Conservation (phyloP, 257 asterid genomes). For the Solanum tarijense region DNA sequence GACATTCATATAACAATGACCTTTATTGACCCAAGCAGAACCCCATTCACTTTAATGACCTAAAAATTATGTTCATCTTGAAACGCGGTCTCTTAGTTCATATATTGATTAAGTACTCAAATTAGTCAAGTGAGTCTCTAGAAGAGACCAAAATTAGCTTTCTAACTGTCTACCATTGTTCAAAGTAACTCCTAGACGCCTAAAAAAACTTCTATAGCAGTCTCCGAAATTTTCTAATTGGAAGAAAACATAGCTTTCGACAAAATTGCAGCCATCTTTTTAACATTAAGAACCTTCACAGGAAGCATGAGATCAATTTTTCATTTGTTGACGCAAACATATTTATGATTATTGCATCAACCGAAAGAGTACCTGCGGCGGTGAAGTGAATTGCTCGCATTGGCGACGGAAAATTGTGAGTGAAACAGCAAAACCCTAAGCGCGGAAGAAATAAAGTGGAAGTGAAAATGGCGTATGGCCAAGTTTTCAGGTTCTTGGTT, state of each 20-base stretch:
- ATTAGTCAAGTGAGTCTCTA: not conserved
- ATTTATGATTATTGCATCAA: not conserved
- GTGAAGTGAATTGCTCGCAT: constrained; percentile 16
- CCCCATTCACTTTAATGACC: not conserved
- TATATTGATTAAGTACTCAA: not conserved
- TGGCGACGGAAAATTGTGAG: constrained; percentile 6
- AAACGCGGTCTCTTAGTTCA: not conserved
- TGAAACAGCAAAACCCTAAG: not conserved
- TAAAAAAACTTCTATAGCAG: not conserved
- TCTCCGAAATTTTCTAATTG: not conserved
- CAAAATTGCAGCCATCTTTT: not conserved
- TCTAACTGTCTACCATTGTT: not conserved
- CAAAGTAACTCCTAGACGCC: not conserved
- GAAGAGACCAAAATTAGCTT: not conserved
- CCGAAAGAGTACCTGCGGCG: constrained; percentile 18
- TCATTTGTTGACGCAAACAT: not conserved
- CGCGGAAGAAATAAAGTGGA: not conserved
- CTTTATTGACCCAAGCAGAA: not conserved
- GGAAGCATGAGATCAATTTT: not conserved
- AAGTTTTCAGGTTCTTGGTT: not conserved
- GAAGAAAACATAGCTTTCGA: not conserved
- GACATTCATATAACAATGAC: not conserved
- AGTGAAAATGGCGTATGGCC: constrained; percentile 5
- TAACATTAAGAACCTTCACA: not conserved
- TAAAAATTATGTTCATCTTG: not conserved